These are phyloP conservation scores for Beauveria pseudobassiana DNA, from an alignment of 2,329 filamentous ascomycete genomes.

Conservation along the genomic window DNA sequence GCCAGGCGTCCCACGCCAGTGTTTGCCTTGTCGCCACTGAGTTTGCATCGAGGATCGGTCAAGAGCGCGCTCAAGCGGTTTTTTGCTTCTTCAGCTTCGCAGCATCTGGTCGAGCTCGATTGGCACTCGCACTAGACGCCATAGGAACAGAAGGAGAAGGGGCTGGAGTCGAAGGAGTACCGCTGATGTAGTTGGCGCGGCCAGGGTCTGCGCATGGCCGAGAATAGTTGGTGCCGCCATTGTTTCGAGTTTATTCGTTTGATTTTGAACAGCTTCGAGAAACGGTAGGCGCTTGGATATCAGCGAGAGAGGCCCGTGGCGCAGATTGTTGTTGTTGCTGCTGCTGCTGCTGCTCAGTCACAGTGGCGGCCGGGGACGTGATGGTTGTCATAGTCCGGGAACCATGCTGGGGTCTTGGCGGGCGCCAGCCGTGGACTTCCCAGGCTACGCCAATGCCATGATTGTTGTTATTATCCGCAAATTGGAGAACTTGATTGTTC, in stretches of 20 bases:
- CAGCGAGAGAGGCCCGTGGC: constrained; percentile 3
- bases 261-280: constrained; percentile 8
- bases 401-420: constrained; percentile 18
- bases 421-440: constrained; percentile 53
- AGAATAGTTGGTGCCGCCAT: neutral
- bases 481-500: neutral
- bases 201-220: neutral
- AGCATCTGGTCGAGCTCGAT: neutral
- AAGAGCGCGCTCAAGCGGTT: neutral
- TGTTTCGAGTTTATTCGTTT: neutral
- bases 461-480: neutral
- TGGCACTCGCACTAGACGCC: neutral
- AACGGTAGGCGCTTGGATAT: constrained; percentile 13
- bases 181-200: neutral
- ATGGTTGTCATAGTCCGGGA: constrained; percentile 13
- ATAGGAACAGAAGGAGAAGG: neutral
- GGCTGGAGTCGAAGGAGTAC: neutral
- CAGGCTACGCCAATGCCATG: constrained; percentile 63
- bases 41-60: neutral
- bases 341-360: neutral
- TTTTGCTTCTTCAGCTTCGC: constrained; percentile 2
- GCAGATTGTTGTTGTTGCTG: neutral
- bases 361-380: neutral
- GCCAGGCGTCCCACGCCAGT: neutral
- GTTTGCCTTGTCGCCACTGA: neutral